These are phyloP conservation scores for Dinochytrium kinnereticum DNA, from an alignment of 371 early-diverging fungal genomes.

Conservation along the genomic window DNA sequence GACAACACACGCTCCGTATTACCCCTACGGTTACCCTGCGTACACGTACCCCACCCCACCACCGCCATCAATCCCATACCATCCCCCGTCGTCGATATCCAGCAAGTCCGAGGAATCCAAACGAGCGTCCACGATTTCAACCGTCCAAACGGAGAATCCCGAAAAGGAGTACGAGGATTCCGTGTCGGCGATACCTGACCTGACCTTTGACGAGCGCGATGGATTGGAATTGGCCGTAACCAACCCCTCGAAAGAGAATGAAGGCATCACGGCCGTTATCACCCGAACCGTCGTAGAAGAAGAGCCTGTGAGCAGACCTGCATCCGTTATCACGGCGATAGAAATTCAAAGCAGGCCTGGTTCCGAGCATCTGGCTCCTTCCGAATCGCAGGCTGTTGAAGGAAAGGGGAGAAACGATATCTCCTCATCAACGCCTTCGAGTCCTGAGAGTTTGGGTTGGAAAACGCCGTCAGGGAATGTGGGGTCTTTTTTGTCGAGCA, in stretches of 20 bases:
- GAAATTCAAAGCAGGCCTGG: too few species aligned
- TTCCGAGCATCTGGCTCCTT: too few species aligned
- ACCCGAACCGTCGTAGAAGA: too few species aligned
- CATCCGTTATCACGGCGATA: too few species aligned
- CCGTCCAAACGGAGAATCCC: too few species aligned
- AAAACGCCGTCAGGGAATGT: background rate
- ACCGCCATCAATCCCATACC: background rate
- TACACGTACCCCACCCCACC: background rate
- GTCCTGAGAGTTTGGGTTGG: background rate
- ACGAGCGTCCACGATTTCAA: background rate
- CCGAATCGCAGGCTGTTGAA: too few species aligned
- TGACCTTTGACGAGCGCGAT: background rate
- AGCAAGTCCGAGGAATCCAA: background rate
- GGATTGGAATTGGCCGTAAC: background rate
- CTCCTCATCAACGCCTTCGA: too few species aligned
- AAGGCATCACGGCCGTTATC: too few species aligned
- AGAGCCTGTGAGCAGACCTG: too few species aligned
- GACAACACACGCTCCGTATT: background rate
- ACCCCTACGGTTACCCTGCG: slow-evolving; percentile 1
- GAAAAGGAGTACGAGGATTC: background rate
- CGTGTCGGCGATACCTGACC: background rate
- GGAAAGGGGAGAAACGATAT: too few species aligned
- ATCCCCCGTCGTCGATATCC: background rate
- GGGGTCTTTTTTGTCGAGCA: background rate
- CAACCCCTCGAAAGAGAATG: too few species aligned